These are phyloP conservation scores for Diaporthe sp. DNA, from an alignment of 2,329 filamentous ascomycete genomes.

Conservation along the genomic window DNA sequence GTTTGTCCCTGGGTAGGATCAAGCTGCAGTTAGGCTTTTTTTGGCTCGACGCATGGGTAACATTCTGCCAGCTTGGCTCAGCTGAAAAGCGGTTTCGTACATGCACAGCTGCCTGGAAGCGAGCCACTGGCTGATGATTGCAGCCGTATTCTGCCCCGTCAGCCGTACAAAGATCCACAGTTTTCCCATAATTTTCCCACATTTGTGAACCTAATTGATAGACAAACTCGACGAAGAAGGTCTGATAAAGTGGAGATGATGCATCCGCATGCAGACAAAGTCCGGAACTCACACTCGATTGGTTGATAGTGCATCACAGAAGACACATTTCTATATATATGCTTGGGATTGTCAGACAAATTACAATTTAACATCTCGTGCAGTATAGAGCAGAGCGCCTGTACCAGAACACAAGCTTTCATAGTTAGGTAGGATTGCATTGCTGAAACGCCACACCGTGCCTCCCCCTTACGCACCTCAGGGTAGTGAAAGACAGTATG, in stretches of 20 bases:
- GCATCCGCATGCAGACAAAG: background rate
- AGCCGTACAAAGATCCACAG: background rate
- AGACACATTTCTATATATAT: background rate
- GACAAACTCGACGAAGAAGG: too few relatives aligned
- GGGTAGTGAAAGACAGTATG: conserved; percentile 1
- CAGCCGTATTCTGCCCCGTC: background rate
- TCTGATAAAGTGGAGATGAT: too few relatives aligned
- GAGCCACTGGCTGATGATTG: conserved; percentile 2
- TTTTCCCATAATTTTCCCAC: background rate
- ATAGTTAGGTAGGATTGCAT: background rate
- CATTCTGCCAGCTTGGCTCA: background rate
- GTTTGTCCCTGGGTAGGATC: background rate
- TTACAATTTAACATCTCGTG: background rate
- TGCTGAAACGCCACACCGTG: background rate
- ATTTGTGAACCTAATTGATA: background rate
- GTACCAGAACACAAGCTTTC: background rate
- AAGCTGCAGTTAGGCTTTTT: background rate
- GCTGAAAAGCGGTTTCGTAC: background rate
- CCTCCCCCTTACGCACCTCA: background rate
- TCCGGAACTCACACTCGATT: background rate
- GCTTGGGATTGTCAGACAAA: background rate
- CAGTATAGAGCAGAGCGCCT: background rate
- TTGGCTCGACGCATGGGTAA: background rate
- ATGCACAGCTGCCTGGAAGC: background rate
- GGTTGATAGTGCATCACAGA: background rate